Conservation (phyloP, 352 stramenopile species). For the Globisporangium perplexum region DNA sequence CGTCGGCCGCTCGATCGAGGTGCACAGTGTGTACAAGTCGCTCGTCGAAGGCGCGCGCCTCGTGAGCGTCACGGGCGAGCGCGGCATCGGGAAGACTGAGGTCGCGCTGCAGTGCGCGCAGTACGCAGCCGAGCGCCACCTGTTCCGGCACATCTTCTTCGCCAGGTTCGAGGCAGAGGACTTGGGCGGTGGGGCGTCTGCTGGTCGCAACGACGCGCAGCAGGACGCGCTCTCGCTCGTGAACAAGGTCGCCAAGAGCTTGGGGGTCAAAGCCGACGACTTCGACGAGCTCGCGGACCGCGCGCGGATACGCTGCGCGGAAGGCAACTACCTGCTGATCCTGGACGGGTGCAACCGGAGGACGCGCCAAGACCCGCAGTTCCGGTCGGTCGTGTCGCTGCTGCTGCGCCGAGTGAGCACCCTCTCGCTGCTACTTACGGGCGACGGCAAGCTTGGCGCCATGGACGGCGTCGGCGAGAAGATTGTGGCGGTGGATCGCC, state of each 20-base stretch:
- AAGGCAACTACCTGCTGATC: slow-evolving; percentile 50
- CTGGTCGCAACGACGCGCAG: too few species aligned
- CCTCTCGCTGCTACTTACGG: slow-evolving; percentile 57
- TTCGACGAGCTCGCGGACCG: slow-evolving; percentile 45
- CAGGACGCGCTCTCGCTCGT: slow-evolving; percentile 11
- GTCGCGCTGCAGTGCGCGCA: slow-evolving; percentile 70
- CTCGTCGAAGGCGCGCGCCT: slow-evolving; percentile 71
- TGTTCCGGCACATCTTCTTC: slow-evolving; percentile 78
- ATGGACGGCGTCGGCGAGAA: slow-evolving; percentile 81
- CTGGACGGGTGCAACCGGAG: slow-evolving; percentile 69
- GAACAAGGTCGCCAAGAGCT: slow-evolving; percentile 31
- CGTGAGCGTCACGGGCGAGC: slow-evolving; percentile 65
- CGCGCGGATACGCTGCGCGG: slow-evolving; percentile 39
- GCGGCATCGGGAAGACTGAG: slow-evolving; percentile 78
- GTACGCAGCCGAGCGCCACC: slow-evolving; percentile 63
- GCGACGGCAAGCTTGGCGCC: slow-evolving; percentile 63
- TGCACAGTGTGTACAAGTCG: slow-evolving; percentile 73
- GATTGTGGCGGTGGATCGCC: slow-evolving; percentile 56
- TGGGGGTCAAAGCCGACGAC: slow-evolving; percentile 19
- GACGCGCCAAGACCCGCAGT: slow-evolving; percentile 33
- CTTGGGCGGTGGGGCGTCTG: neutral
- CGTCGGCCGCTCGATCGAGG: slow-evolving; percentile 70
- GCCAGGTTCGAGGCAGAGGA: slow-evolving; percentile 35
- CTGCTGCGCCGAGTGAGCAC: slow-evolving; percentile 63
- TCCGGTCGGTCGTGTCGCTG: slow-evolving; percentile 38